Base-by-base conservation (phyloP, 768 basidiomycete genomes). In the Serendipita sp. region DNA sequence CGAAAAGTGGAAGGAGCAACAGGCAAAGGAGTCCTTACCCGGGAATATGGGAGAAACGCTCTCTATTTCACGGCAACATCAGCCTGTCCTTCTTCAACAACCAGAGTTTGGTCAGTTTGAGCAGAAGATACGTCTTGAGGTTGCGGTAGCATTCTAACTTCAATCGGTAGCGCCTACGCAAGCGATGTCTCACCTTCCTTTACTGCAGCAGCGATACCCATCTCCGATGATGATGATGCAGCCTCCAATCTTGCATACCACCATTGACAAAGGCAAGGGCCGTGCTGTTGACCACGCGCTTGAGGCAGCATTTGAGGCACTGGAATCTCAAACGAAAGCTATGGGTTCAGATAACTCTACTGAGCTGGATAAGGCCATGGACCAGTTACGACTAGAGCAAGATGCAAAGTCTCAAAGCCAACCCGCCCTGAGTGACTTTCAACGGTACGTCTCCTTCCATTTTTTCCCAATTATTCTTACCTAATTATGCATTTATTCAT, bases 221-320 rank as follows among this genome's bases (percentile, higher is more conserved):
- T 16, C 37, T n/a, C 50, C 53, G 27, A 48, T 67, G 50, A 62
- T 68, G 53, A 29, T 23, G 53, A 64, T 31, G 29, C 52, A 23
- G 4, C 63, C 44, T 15, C 63, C 63, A 2, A 23, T 33, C 66
- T 66, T 27, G 71, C 74, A 60, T 71, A 73, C 64, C 18, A 75
- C 70, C 3, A 83, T 84, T 69, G 87, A 84, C 13, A 97, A 95
- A 71, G 89, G 87, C 1, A 93, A 91, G 71, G 82, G 77, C 16
- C 78, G 81, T 64, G 86, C 90, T 62, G 81, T 80, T 3, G 89
- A 89, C 72, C 72, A 76, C 6, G 69, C 72, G 27, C 68, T 80
- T 5, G 77, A 79, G 58, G 73, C 76, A 44, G 71, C 74, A 2
- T 66, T 81, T 53, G 73, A 74, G 64, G 69, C 70, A 3, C 68